Conservation (phyloP, 2,329 filamentous ascomycete species). For the Clarireedia sp. region DNA sequence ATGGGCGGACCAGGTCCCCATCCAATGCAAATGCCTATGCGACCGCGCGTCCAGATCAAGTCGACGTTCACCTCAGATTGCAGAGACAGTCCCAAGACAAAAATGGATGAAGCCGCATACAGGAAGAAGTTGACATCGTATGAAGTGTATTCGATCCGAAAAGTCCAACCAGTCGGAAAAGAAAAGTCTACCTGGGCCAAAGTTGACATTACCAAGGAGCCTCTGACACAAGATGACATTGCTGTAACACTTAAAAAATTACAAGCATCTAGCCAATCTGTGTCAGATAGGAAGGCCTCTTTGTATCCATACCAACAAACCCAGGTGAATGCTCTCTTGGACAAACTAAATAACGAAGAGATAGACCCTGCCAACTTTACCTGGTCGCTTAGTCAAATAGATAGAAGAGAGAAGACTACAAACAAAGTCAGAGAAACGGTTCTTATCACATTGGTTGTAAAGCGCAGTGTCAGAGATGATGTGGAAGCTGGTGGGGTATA, state of each 20-base stretch:
- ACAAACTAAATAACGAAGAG: conserved; percentile 21
- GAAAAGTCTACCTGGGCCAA: conserved; percentile 25
- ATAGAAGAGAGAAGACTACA: conserved; percentile 11
- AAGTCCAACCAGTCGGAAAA: conserved; percentile 16
- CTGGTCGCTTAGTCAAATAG: conserved; percentile 27
- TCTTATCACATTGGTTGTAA: conserved; percentile 25
- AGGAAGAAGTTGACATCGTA: conserved; percentile 13
- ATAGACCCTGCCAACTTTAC: conserved; percentile 20
- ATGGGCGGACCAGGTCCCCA: neutral
- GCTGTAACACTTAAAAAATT: conserved; percentile 23
- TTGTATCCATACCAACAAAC: conserved; percentile 22
- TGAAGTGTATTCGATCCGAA: conserved; percentile 20
- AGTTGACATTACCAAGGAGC: conserved; percentile 20
- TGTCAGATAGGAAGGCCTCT: conserved; percentile 24
- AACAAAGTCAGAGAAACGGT: conserved; percentile 20
- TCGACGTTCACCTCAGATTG: conserved; percentile 2
- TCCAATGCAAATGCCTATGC: conserved; percentile 6
- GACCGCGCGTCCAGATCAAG: neutral
- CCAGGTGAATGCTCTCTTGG: conserved; percentile 26
- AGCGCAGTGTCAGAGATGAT: conserved; percentile 16
- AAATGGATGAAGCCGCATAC: conserved; percentile 2
- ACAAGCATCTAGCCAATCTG: conserved; percentile 17
- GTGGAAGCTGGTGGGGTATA: conserved; percentile 16
- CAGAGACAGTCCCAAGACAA: neutral
- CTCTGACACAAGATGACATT: conserved; percentile 23